Evolutionary conservation across 306 rosid species (phyloP).

Genomic region (Dalbergia cultrata): DNA sequence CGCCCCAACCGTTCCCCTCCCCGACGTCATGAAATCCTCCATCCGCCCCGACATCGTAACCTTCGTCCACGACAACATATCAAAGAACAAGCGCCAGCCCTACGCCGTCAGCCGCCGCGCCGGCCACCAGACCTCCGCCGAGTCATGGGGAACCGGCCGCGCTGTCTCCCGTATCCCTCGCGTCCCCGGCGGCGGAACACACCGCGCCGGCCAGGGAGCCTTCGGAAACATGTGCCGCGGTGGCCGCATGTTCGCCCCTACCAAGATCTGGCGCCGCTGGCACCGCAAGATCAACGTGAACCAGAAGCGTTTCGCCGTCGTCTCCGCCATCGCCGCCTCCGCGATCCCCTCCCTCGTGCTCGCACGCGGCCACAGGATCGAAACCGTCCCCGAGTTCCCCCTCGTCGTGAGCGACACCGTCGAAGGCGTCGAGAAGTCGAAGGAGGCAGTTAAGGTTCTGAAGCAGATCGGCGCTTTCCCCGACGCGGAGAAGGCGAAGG

Average conservation of each 20-base stretch:
- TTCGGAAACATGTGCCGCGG: slow-evolving; percentile 95
- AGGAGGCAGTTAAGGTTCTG: slow-evolving; percentile 65
- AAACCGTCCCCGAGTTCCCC: slow-evolving; percentile 76
- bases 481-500: slow-evolving; percentile 79
- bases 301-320: slow-evolving; percentile 77
- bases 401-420: slow-evolving; percentile 69
- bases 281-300: slow-evolving; percentile 77
- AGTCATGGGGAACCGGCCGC: slow-evolving; percentile 91
- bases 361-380: slow-evolving; percentile 76
- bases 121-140: slow-evolving; percentile 86
- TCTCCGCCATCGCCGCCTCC: slow-evolving; percentile 82
- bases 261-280: slow-evolving; percentile 94
- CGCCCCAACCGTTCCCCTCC: slow-evolving; percentile 50
- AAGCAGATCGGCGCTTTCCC: slow-evolving; percentile 72
- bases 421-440: slow-evolving; percentile 72
- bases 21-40: slow-evolving; percentile 75
- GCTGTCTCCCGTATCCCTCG: slow-evolving; percentile 88
- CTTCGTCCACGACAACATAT: slow-evolving; percentile 70
- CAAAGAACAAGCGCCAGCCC: slow-evolving; percentile 70
- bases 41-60: slow-evolving; percentile 74
- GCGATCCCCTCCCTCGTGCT: slow-evolving; percentile 67
- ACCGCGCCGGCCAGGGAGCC: slow-evolving; percentile 87
- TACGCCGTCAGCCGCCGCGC: slow-evolving; percentile 73
- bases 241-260: slow-evolving; percentile 88
- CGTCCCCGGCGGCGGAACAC: slow-evolving; percentile 88